A percentile compares a stretch with the other conserved stretches of the same genome.
phyloP scores from a whole-genome alignment of 192 early-diverging fungal genomes.

The Entomortierella beljakovae region DNA sequence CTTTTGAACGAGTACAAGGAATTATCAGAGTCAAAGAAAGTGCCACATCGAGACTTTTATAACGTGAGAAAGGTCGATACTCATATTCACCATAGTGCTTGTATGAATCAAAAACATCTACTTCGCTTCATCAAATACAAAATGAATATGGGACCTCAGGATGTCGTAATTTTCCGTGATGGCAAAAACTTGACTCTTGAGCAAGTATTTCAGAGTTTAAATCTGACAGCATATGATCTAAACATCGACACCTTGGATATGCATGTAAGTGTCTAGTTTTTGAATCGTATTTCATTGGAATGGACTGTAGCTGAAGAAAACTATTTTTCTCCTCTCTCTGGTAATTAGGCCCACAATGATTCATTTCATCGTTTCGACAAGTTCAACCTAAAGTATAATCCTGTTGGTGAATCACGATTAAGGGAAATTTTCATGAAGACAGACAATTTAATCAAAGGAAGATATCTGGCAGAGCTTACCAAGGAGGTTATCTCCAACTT shows the following conservation, averaged over 20 bases:
- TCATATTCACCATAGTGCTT: slow-evolving; percentile 92
- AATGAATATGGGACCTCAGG: slow-evolving; percentile 79
- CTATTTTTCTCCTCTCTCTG: neutral
- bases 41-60: slow-evolving; percentile 96
- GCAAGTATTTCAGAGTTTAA: slow-evolving; percentile 91
- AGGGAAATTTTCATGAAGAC: slow-evolving; percentile 97
- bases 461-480: slow-evolving; percentile 92
- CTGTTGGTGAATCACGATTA: slow-evolving; percentile 93
- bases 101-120: slow-evolving; percentile 98
- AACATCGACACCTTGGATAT: slow-evolving; percentile 96
- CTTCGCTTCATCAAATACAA: slow-evolving; percentile 96
- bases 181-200: slow-evolving; percentile 80
- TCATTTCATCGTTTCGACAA: slow-evolving; percentile 97
- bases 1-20: slow-evolving; percentile 96
- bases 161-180: slow-evolving; percentile 89
- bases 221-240: slow-evolving; percentile 93
- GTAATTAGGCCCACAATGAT: slow-evolving; percentile 83
- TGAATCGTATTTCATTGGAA: no score
- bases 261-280: slow-evolving; percentile 76
- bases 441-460: slow-evolving; percentile 89
- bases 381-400: slow-evolving; percentile 98
- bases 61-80: slow-evolving; percentile 98
- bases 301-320: no score
- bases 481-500: slow-evolving; percentile 92
- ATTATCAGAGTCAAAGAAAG: slow-evolving; percentile 89